A percentile compares a stretch with the other conserved stretches of the same genome.
Evolutionary conservation across 257 asterid genomes (phyloP).

Genomic region (Eucommia ulmoides): DNA sequence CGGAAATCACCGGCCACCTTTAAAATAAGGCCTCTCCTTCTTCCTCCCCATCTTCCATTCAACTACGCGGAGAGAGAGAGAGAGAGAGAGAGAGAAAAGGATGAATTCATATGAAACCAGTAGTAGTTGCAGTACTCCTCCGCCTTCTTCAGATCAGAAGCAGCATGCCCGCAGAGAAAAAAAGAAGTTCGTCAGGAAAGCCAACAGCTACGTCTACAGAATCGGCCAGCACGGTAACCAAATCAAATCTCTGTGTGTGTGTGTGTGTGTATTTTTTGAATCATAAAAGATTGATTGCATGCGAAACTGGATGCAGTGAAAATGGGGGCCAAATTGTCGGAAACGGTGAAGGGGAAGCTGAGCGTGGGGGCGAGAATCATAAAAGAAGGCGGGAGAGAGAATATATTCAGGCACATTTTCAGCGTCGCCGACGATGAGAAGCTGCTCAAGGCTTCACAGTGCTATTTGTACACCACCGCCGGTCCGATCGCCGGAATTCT

Average conservation of each 20-base stretch:
- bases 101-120: no score
- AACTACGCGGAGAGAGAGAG: no score
- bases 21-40: no score
- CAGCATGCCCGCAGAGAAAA: no score
- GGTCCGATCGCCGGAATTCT: constrained; percentile 89
- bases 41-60: no score
- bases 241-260: background rate
- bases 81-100: no score
- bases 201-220: constrained; percentile 45
- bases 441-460: constrained; percentile 71
- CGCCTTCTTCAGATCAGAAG: no score
- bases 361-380: constrained; percentile 62
- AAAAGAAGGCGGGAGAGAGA: constrained; percentile 63
- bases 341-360: constrained; percentile 77
- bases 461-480: constrained; percentile 72
- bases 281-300: background rate
- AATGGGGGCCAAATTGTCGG: constrained; percentile 60
- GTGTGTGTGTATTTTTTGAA: no score
- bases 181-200: constrained; percentile 29
- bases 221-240: constrained; percentile 64
- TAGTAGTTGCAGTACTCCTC: no score
- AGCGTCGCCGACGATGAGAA: constrained; percentile 40
- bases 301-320: constrained; percentile 20
- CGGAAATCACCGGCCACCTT: no score
- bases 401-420: constrained; percentile 48